Evolutionary conservation across 2,329 filamentous ascomycete species (phyloP), one percentile per base, ranked within the genome.

Genomic region (Atkinsonella hypoxylon): DNA sequence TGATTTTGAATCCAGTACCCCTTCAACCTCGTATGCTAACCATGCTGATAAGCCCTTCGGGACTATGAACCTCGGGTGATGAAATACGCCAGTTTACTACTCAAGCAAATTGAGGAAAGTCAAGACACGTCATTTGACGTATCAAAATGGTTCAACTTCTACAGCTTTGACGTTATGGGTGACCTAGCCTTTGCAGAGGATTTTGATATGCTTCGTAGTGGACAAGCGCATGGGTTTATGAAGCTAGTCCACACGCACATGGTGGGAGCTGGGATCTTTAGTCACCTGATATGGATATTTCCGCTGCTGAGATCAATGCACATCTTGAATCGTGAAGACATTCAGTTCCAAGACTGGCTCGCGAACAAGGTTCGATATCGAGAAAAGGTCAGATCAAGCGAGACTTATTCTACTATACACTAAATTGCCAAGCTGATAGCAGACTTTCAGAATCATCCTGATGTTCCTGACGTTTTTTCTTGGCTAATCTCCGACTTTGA

Each of bases 151-250:
- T 44, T 53, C 32, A 42, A 40, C 10, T 48, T 50, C 26, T 49
- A 26, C 36, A 48, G 40, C 26, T 50, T 53, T 46, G 51, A 53
- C 31, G 47, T 53, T 18, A 53, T 53, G 44, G 45, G 40, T 22
- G 48, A 51, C 36, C 32, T 53, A 15, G 51, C 49, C 45, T 53
- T 53, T 22, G 48, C 44, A 39, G 36, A 49, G n/a, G 44, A 32
- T 11, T 48, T 43, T n/a, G 45, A 48, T 20, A 48, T 51, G 48
- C 40, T 53, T 6, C 38, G 38, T 8, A 42, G 43, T 20, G 51
- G 45, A 18, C 39, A 41, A 30, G 49, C 9, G 39, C 40, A 32
- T 13, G 51, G 34, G 34, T 40, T 38, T 17, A 51, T 42, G 44
- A 45, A 34, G 36, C 22, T n/a, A 17, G 30, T 49, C 2, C 47